Percentiles rank a stretch among this genome's conserved stretches.
phyloP scores from a whole-genome alignment of 1,139 yeast genomes.

The Scheffersomyces illinoinensis region DNA sequence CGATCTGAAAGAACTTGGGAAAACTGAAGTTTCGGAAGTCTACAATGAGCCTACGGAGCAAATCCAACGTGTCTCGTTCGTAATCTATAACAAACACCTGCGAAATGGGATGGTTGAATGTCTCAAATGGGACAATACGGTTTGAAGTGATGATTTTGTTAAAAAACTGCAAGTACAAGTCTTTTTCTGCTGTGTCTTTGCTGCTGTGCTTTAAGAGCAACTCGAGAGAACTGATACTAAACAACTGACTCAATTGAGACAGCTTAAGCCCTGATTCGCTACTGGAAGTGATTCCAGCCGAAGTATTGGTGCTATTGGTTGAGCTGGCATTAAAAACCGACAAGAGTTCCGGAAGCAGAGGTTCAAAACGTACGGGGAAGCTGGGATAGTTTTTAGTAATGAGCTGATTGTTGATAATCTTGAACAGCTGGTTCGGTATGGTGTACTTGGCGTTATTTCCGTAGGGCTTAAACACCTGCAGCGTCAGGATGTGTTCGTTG shows the following conservation, averaged over 20 bases:
- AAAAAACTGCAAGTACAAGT: constrained; percentile 59
- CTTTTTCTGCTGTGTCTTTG: constrained; percentile 12
- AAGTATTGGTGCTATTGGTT: constrained; percentile 6
- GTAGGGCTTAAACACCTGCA: constrained; percentile 41
- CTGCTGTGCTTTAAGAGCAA: constrained; percentile 24
- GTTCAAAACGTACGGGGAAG: constrained; percentile 48
- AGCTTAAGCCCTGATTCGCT: background rate
- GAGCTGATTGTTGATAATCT: constrained; percentile 41
- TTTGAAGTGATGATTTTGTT: constrained; percentile 62
- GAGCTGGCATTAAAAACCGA: constrained; percentile 28
- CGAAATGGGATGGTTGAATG: constrained; percentile 86
- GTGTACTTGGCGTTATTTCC: constrained; percentile 50
- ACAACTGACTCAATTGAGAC: constrained; percentile 27
- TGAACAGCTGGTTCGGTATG: constrained; percentile 36
- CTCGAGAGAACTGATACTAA: constrained; percentile 45
- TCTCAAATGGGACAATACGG: constrained; percentile 76
- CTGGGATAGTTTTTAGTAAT: constrained; percentile 45
- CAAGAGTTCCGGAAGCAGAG: constrained; percentile 40
- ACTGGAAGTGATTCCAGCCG: background rate
- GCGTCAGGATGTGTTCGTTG: constrained; percentile 31
- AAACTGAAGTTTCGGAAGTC: constrained; percentile 45
- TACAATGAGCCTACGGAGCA: constrained; percentile 38
- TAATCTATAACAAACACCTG: constrained; percentile 67
- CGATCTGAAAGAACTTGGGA: constrained; percentile 61
- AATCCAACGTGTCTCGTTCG: constrained; percentile 49